Evolutionary conservation across 441 rosid genomes (phyloP).

Genomic region (Euphorbia celastroides): DNA sequence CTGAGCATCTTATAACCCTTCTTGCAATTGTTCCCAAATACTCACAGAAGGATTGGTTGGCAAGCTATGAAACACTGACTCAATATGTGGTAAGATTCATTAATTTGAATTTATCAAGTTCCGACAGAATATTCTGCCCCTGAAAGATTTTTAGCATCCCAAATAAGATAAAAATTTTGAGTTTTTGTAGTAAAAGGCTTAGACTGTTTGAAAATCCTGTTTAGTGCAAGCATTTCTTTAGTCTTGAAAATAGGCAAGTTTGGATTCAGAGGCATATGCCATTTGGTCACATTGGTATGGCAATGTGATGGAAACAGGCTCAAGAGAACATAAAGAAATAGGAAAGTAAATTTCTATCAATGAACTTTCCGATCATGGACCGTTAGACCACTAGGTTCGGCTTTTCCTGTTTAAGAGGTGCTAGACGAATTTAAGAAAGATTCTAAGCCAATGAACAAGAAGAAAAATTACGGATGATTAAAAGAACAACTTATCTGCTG

Average conservation of each 20-base stretch:
- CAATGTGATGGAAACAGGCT: neutral
- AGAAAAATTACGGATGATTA: neutral
- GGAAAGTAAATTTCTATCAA: neutral
- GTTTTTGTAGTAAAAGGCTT: neutral
- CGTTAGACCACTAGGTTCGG: neutral
- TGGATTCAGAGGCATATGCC: neutral
- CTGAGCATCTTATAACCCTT: conserved; percentile 87
- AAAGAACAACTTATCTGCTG: neutral
- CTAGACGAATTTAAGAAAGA: neutral
- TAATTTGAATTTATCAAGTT: neutral
- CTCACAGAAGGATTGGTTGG: conserved; percentile 96
- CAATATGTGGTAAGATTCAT: conserved; percentile 72
- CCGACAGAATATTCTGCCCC: neutral
- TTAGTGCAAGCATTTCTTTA: neutral
- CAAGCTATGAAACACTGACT: conserved; percentile 86
- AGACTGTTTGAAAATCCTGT: neutral
- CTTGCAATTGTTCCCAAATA: conserved; percentile 87
- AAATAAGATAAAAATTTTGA: neutral
- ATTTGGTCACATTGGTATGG: neutral
- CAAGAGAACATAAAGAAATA: neutral
- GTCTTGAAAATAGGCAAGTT: neutral
- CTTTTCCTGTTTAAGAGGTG: neutral
- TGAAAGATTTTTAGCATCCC: neutral
- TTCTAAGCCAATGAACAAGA: neutral
- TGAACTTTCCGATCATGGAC: no score